Evolutionary conservation across 2,329 filamentous ascomycete genomes (phyloP).

Genomic region (Rutstroemia sydowiana): DNA sequence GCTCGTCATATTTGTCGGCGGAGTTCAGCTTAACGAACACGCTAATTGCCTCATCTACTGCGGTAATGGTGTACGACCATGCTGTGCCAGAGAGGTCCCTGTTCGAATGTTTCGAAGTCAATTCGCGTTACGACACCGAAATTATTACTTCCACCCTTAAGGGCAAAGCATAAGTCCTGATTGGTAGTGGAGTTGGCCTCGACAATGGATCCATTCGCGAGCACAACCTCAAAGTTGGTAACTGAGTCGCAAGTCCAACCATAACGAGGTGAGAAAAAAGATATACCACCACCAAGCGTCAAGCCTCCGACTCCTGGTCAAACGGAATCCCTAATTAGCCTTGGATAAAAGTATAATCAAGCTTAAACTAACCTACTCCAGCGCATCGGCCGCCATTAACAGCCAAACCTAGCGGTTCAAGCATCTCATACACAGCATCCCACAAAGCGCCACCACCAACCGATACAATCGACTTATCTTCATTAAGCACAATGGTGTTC

Average conservation of each 20-base stretch:
- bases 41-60: neutral
- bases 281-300: conserved; percentile 9
- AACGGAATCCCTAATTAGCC: neutral
- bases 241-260: conserved; percentile 46
- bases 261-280: conserved; percentile 18
- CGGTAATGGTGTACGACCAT: neutral
- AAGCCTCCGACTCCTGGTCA: neutral
- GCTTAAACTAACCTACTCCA: conserved; percentile 24
- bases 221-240: conserved; percentile 43
- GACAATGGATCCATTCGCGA: conserved; percentile 41
- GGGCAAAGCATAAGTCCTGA: conserved; percentile 43
- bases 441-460: conserved; percentile 17
- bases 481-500: conserved; percentile 12
- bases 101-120: neutral
- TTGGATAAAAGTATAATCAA: conserved; percentile 28
- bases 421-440: conserved; percentile 15
- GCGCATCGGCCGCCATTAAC: neutral
- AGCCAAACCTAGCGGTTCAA: conserved; percentile 5
- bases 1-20: neutral
- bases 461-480: conserved; percentile 6
- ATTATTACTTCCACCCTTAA: conserved; percentile 49
- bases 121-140: conserved; percentile 34
- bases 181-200: conserved; percentile 35
- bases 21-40: neutral
- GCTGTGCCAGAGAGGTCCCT: neutral